Evolutionary conservation across 352 stramenopile species (phyloP).

Genomic region (Globisporangium canariense): DNA sequence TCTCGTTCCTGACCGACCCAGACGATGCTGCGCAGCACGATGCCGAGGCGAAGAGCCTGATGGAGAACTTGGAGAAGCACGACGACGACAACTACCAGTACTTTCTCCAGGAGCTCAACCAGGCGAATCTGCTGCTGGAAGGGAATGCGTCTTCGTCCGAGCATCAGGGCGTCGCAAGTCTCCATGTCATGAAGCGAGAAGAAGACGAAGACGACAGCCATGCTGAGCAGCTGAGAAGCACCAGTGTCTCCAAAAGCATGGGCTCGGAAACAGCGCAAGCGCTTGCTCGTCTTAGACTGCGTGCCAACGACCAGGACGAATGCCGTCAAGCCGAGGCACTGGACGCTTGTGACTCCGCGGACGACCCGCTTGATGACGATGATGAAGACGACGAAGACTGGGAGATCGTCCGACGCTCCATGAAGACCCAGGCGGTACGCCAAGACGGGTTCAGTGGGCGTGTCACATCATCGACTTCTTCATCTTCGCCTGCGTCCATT

Average conservation of each 20-base stretch:
- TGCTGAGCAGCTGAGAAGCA: neutral
- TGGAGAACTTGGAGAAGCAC: conserved; percentile 30
- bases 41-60: conserved; percentile 51
- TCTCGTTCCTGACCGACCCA: conserved; percentile 57
- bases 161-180: neutral
- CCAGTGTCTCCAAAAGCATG: neutral
- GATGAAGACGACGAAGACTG: conserved; percentile 27
- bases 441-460: neutral
- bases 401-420: conserved; percentile 37
- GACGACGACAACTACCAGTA: conserved; percentile 76
- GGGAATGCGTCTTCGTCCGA: neutral
- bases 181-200: neutral
- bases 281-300: neutral
- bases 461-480: neutral
- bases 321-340: neutral
- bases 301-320: neutral
- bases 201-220: neutral
- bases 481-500: neutral
- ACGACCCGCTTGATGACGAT: conserved; percentile 5
- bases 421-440: conserved; percentile 14
- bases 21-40: conserved; percentile 43
- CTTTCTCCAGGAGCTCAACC: conserved; percentile 55
- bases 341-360: neutral
- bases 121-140: conserved; percentile 36
- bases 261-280: neutral